These are phyloP conservation scores for Graphium sp. DNA, from an alignment of 2,329 filamentous ascomycete genomes.

Conservation along the genomic window DNA sequence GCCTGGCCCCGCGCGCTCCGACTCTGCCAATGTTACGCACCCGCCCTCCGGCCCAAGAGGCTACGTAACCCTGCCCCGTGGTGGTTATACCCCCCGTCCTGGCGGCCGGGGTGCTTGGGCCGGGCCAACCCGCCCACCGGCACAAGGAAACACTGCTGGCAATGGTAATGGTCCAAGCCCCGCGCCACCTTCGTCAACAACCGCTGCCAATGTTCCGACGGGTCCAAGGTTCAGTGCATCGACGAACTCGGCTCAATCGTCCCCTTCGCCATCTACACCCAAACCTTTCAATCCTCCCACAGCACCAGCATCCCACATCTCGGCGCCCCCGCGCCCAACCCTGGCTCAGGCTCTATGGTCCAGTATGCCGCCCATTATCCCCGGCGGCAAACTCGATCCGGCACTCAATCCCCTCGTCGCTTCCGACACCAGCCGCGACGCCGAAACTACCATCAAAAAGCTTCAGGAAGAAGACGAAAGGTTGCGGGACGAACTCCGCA, in stretches of 20 bases:
- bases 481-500: constrained; percentile 31
- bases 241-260: constrained; percentile 9
- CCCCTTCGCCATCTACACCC: constrained; percentile 20
- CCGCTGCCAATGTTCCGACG: constrained; percentile 26
- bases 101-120: constrained; percentile 23
- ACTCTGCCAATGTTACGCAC: constrained; percentile 21
- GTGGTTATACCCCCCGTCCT: constrained; percentile 24
- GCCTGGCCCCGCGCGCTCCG: constrained; percentile 2
- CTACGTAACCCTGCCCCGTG: constrained; percentile 26
- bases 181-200: constrained; percentile 15
- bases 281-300: constrained; percentile 41
- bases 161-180: too few species aligned
- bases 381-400: constrained; percentile 36
- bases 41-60: constrained; percentile 38
- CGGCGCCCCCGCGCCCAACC: constrained; percentile 17
- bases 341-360: constrained; percentile 34
- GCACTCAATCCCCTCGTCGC: constrained; percentile 22
- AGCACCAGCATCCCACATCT: constrained; percentile 24
- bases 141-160: too few species aligned
- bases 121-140: constrained; percentile 10
- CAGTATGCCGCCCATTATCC: constrained; percentile 31
- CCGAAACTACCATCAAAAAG: constrained; percentile 34
- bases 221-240: constrained; percentile 23
- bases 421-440: constrained; percentile 30
- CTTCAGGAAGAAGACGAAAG: constrained; percentile 41